phyloP scores from a whole-genome alignment of 306 rosid species.

The Canavalia ensiformis region DNA sequence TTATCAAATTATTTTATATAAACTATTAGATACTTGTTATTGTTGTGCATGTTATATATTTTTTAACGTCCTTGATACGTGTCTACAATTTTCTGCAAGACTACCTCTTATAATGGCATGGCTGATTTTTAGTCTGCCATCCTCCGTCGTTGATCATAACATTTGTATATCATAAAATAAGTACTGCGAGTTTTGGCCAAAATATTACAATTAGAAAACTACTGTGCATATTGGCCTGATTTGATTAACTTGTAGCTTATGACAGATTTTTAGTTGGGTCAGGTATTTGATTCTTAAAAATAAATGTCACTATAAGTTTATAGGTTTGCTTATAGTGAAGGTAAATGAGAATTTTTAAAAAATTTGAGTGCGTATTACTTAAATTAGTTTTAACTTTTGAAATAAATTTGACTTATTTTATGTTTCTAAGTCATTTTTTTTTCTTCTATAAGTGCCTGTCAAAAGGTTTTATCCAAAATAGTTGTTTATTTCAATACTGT shows the following conservation, averaged over 20 bases:
- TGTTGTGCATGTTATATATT: not conserved
- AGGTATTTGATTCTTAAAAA: too few species aligned
- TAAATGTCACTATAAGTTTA: too few species aligned
- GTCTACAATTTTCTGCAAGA: not conserved
- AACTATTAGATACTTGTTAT: not conserved
- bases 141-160: not conserved
- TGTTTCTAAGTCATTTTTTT: too few species aligned
- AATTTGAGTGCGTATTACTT: too few species aligned
- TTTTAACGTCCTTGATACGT: not conserved
- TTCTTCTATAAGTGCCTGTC: too few species aligned
- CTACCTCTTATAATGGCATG: not conserved
- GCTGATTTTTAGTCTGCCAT: not conserved
- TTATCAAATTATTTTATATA: not conserved
- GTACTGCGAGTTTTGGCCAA: not conserved
- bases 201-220: constrained; percentile 20
- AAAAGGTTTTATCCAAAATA: too few species aligned
- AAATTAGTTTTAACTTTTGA: too few species aligned
- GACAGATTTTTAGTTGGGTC: too few species aligned
- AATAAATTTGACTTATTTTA: too few species aligned
- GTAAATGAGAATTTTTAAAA: not conserved
- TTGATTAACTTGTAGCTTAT: too few species aligned
- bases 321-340: too few species aligned
- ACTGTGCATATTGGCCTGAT: constrained; percentile 14
- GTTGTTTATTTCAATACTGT: too few species aligned
- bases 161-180: not conserved